phyloP scores from a whole-genome alignment of 1,139 yeast genomes.

The Pichia sp. region DNA sequence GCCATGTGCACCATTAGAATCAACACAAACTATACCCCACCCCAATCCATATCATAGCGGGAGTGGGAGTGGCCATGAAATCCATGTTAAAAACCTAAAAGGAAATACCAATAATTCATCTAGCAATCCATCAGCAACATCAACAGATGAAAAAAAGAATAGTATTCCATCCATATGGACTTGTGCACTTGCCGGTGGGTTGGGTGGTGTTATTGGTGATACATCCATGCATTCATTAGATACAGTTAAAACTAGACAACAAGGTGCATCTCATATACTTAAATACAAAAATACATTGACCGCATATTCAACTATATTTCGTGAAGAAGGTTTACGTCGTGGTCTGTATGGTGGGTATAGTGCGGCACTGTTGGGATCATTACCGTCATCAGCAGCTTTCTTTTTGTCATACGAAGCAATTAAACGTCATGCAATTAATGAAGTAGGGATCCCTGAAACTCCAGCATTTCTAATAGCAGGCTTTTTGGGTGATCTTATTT shows the following conservation, averaged over 20 bases:
- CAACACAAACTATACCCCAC: slow-evolving; percentile 14
- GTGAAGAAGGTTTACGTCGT: slow-evolving; percentile 75
- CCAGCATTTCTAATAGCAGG: slow-evolving; percentile 79
- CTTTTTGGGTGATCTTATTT: slow-evolving; percentile 81
- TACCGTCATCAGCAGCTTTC: slow-evolving; percentile 90
- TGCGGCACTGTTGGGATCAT: slow-evolving; percentile 86
- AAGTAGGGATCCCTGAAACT: slow-evolving; percentile 68
- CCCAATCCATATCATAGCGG: slow-evolving; percentile 9
- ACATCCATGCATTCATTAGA: slow-evolving; percentile 91
- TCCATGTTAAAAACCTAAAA: neutral
- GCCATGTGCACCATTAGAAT: slow-evolving; percentile 4
- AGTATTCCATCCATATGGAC: slow-evolving; percentile 39
- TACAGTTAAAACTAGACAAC: slow-evolving; percentile 94
- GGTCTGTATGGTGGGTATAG: slow-evolving; percentile 90
- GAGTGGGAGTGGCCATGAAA: neutral
- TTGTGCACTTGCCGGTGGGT: slow-evolving; percentile 82
- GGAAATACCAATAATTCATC: neutral
- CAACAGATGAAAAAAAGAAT: neutral
- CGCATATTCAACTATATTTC: slow-evolving; percentile 66
- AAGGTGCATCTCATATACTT: slow-evolving; percentile 67
- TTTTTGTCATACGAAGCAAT: slow-evolving; percentile 83
- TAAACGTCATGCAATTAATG: slow-evolving; percentile 63
- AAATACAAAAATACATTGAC: slow-evolving; percentile 66
- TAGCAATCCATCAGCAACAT: neutral
- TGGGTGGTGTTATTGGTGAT: slow-evolving; percentile 94